Base-by-base conservation (phyloP, 306 rosid species). In the Trifolium pratense region DNA sequence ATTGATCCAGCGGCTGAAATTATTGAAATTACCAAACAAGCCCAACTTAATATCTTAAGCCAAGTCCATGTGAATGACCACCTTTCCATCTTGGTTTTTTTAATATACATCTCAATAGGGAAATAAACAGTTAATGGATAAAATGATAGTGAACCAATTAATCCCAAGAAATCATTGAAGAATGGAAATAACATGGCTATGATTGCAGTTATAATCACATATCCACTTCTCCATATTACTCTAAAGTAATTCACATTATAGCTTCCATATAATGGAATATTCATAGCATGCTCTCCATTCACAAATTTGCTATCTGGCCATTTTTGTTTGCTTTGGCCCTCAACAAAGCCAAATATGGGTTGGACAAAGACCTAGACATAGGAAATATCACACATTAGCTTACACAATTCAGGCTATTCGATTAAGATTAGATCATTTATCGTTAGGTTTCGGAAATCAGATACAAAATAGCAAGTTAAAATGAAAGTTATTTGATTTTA, bases 91-190 rank as follows among this genome's bases (percentile, higher is more conserved):
- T 95, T 88, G 13, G 97, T 37, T 77, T 87, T 90, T 57, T 89
- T 87, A 3, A 95, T 90, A 86, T 95, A 92, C 99, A 92, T 90
- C 81, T 95, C 99, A 10, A 90, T 76, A 16, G 99, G 99, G 80
- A 95, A 95, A 69, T 86, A 95, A 45, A 95, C 97, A 0, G 97
- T 91, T 81, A 95, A 43, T 34, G 97, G 99, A 89, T 89, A 95
- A 51, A 95, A 95, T 0, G 99, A 91, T 6, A 89, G 81, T 61
- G 99, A 96, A 49, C 99, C 99, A 53, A 95, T 90, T 34, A 95
- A 75, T 1, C 96, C 97, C 81, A 95, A 55, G 83, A 95, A 91
- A 87, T 86, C 92, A 16, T 95, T 95, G 87, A 95, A 95, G 93
- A 95, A 95, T 3, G 99, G 99, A 48, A 95, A 90, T 48, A 90